Conservation (phyloP, 345 rosid genomes). For the Balakata baccata region DNA sequence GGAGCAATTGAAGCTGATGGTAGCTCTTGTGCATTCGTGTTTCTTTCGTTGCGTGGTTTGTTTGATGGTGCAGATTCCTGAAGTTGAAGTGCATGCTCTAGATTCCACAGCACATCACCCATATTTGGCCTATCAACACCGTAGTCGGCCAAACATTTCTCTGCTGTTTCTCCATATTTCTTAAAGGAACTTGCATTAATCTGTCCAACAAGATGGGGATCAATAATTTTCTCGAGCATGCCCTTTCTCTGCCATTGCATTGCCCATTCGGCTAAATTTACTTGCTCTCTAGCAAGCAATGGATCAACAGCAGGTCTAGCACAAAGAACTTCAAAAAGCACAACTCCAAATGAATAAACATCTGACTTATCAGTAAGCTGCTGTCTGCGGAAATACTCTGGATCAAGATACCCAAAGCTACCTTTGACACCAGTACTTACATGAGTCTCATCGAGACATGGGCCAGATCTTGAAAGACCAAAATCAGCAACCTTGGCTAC, state of each 20-base stretch:
- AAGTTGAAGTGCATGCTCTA: slow-evolving; percentile 73
- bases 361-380: slow-evolving; percentile 95
- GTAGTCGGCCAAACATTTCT: slow-evolving; percentile 92
- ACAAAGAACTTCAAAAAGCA: slow-evolving; percentile 89
- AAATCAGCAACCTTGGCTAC: slow-evolving; percentile 94
- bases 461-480: slow-evolving; percentile 94
- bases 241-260: slow-evolving; percentile 93
- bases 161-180: slow-evolving; percentile 86
- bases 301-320: slow-evolving; percentile 97
- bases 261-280: slow-evolving; percentile 96
- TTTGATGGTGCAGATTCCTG: slow-evolving; percentile 55
- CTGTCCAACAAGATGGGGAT: slow-evolving; percentile 61
- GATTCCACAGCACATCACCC: slow-evolving; percentile 94
- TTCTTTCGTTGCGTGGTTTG: slow-evolving; percentile 34
- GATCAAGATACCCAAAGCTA: slow-evolving; percentile 94
- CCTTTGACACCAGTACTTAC: slow-evolving; percentile 97
- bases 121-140: slow-evolving; percentile 91
- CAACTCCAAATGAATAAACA: slow-evolving; percentile 90
- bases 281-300: slow-evolving; percentile 84
- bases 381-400: slow-evolving; percentile 91
- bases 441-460: slow-evolving; percentile 85
- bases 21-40: slow-evolving; percentile 8
- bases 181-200: slow-evolving; percentile 64
- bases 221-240: slow-evolving; percentile 65
- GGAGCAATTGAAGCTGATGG: slow-evolving; percentile 23